Base-by-base conservation (phyloP, 2,329 filamentous ascomycete species). In the Aureobasidium mangrovei region DNA sequence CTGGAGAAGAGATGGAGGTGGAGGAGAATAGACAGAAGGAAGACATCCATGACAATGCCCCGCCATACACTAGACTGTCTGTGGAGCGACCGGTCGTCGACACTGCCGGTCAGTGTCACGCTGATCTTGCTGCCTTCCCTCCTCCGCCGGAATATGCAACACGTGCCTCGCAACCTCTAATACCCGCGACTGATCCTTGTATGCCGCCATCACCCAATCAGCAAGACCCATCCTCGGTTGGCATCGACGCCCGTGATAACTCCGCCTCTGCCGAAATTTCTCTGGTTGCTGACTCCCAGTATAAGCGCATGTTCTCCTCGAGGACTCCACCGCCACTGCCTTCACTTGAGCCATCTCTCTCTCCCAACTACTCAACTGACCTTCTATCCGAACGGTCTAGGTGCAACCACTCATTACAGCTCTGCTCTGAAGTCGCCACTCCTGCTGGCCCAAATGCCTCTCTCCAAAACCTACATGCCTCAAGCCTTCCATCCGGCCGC, bases 131-230 rank as follows among this genome's bases (percentile, higher is more conserved):
- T 35, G 43, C 29, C 43, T 45, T 29, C 28, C 28, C 27, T 43
- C 41, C 43, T 45, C 31, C 43, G 27, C 31, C 43, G 33, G 43
- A 45, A 45, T 45, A 45, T 45, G 43, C 31, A 27, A 28, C 43
- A 32, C 28, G 12, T 35, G n/a, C 43, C 43, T 45, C 43, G 28
- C 43, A 29, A n/a, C 32, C 43, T 10, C n/a, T n/a, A 26, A 27
- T 45, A 18, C 26, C 43, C 31, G 43, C n/a, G 18, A 35, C 43
- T 35, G 24, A 10, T 35, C n/a, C 43, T 24, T 10, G 24, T 45
- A 18, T 35, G 43, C 43, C 33, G 28, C 43, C 43, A 45, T 7
- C 29, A 45, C 24, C 18, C 4, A 24, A 35, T 29, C 43, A 45
- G 43, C 43, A 33, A 9, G 24, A 35, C 33, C 4, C 43, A 35